Evolutionary conservation across 208 protist species (phyloP), one percentile per base, ranked within the genome.

Genomic region (Crithidia brevicula): DNA sequence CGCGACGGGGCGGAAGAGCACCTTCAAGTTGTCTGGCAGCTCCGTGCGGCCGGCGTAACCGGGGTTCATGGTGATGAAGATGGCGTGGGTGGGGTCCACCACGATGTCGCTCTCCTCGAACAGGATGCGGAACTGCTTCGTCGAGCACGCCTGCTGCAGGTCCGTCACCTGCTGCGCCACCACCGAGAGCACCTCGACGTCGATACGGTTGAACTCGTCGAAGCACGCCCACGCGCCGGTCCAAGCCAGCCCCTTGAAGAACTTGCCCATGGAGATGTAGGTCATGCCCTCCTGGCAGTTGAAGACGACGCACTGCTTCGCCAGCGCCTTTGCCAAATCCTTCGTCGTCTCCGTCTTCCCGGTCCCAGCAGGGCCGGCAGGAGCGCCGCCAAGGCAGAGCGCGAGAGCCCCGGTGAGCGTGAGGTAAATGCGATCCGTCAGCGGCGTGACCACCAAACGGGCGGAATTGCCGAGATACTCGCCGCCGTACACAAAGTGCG

Each of bases 201-300:
- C 96, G 83, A 99, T 99, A 71, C 98, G 93, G 81, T 99, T 99
- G 88, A 99, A 99, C 87, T 99, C 98, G 85, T 99, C 98, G 78
- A 99, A 99, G 87, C 98, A 99, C 13, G 96, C 93, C 97, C 97
- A 99, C 23, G 98, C 97, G 36, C 98, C 98, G 15, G 93, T 89
- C 91, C 93, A 97, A n/a, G 95, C 96, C 25, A 99, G 90, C 20
- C 97, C 97, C 45, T 98, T 98, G 86, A 99, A 99, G 77, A 99
- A 98, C 84, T 98, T 98, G 50, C 86, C 96, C 97, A 99, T 99
- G 11, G 97, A 97, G 27, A 89, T 69, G 82, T 94, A 97, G 27
- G 96, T 97, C 91, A 99, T 96, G 65, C 96, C 95, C 69, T 98
- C 96, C 71, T 97, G 94, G 74, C 98, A 99, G 86, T 99, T 99